Evolutionary conservation across 768 basidiomycete genomes (phyloP).

Genomic region (Podaxis sp.): DNA sequence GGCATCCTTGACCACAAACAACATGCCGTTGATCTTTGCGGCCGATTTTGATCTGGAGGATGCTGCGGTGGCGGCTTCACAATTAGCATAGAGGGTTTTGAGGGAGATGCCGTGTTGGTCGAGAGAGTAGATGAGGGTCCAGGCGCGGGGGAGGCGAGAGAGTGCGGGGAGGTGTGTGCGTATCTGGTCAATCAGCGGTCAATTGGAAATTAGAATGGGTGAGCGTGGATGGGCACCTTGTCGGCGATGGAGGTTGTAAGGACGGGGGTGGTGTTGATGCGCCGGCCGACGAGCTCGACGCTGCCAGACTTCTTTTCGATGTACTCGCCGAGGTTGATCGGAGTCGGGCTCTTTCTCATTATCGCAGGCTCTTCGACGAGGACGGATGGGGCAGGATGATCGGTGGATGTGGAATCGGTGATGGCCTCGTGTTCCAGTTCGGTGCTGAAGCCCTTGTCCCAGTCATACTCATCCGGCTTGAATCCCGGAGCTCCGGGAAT

Average conservation of each 20-base stretch:
- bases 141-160: constrained; percentile 62
- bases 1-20: constrained; percentile 64
- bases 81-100: constrained; percentile 77
- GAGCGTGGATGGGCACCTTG: constrained; percentile 41
- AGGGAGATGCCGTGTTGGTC: constrained; percentile 96
- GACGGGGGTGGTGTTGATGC: constrained; percentile 50
- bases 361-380: not conserved
- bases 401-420: not conserved
- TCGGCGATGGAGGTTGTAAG: constrained; percentile 55
- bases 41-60: constrained; percentile 17
- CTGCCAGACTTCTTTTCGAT: constrained; percentile 50
- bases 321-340: constrained; percentile 35
- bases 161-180: constrained; percentile 73
- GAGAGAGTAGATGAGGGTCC: constrained; percentile 84
- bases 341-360: constrained; percentile 13
- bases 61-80: constrained; percentile 41
- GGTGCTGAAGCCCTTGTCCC: constrained; percentile 68
- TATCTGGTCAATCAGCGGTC: constrained; percentile 42
- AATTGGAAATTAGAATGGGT: not conserved
- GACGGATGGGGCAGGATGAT: not conserved
- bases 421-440: constrained; percentile 39
- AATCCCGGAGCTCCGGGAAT: constrained; percentile 78
- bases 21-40: constrained; percentile 29
- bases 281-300: constrained; percentile 54
- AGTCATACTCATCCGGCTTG: constrained; percentile 54